A percentile compares a stretch with the other conserved stretches of the same genome.
Conservation (phyloP, 208 protist species). For the Perkinsela sp. region DNA sequence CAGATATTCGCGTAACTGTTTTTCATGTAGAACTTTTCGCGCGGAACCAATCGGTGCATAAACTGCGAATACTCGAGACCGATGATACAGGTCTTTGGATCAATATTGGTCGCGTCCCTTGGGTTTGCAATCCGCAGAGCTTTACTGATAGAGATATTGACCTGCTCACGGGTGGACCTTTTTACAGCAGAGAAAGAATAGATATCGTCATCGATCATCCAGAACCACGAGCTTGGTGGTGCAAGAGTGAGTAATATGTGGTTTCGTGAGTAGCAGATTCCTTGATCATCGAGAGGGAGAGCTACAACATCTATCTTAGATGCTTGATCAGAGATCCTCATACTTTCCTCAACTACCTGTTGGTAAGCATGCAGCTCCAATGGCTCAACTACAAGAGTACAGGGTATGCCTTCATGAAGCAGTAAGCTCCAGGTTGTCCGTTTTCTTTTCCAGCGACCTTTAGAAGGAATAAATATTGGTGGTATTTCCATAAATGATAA, state of each 20-base stretch:
- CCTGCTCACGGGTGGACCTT: conserved; percentile 4
- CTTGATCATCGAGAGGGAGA: conserved; percentile 19
- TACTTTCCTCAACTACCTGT: conserved; percentile 12
- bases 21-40: conserved; percentile 10
- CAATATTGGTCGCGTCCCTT: conserved; percentile 7
- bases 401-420: conserved; percentile 27
- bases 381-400: conserved; percentile 33
- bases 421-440: conserved; percentile 23
- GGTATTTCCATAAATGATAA: conserved; percentile 8
- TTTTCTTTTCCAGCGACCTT: conserved; percentile 18
- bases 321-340: conserved; percentile 6
- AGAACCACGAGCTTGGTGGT: conserved; percentile 16
- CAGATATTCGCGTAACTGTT: conserved; percentile 66
- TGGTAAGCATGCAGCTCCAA: conserved; percentile 20
- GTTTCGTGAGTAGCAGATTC: conserved; percentile 51
- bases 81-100: conserved; percentile 18
- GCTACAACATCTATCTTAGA: conserved; percentile 9
- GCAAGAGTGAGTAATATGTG: conserved; percentile 43
- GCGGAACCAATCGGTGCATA: conserved; percentile 13
- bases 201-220: conserved; percentile 66
- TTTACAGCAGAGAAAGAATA: conserved; percentile 10
- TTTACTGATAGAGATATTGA: neutral
- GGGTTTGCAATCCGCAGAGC: conserved; percentile 1
- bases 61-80: conserved; percentile 48
- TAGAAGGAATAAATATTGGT: conserved; percentile 43